Percentiles rank a stretch among this genome's conserved stretches.
Evolutionary conservation across 202 grass and related monocot genomes (phyloP).

Genomic region (Schoenoplectus tabernaemontani): DNA sequence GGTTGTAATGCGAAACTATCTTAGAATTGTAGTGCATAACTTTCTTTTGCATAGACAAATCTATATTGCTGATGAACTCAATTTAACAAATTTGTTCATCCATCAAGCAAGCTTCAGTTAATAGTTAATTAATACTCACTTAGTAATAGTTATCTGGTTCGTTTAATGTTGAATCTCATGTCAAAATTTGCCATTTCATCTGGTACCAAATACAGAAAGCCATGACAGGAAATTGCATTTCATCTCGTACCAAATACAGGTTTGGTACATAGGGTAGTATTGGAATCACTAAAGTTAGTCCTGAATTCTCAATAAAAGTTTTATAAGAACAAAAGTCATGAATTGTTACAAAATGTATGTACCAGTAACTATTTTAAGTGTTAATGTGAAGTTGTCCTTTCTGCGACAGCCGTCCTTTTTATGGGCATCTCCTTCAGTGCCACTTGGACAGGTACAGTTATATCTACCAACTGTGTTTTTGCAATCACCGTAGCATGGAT

Average conservation of each 20-base stretch:
- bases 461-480: conserved; percentile 22
- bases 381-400: conserved; percentile 42
- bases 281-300: no score
- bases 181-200: no score
- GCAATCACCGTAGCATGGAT: conserved; percentile 36
- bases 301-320: not conserved
- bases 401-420: conserved; percentile 17
- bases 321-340: not conserved
- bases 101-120: no score
- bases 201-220: not conserved
- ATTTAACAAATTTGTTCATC: not conserved
- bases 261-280: not conserved
- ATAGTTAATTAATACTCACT: no score
- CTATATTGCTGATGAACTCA: not conserved
- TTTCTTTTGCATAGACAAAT: not conserved
- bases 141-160: no score
- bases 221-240: no score
- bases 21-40: not conserved
- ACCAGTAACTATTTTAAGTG: conserved; percentile 56
- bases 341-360: not conserved
- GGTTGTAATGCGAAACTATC: not conserved
- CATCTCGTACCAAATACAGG: not conserved
- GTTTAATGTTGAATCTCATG: no score
- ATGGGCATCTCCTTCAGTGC: conserved; percentile 23
- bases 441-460: conserved; percentile 33